Base-by-base conservation (phyloP, 495 filamentous ascomycete genomes). In the Apiosordaria backusii region DNA sequence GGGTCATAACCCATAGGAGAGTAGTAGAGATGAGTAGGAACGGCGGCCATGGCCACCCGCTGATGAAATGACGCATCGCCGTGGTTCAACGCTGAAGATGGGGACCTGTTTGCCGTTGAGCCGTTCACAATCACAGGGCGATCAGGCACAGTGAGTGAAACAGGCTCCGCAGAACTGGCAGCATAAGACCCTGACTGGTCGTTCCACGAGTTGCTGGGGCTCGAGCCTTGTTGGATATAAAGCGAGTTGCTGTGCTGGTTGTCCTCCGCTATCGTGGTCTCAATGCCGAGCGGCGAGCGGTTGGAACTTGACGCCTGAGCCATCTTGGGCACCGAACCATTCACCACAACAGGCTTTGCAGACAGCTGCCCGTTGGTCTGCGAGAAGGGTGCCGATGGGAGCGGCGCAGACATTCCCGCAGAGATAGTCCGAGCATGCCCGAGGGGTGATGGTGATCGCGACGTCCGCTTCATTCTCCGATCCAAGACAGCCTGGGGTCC, bases 401-500 rank as follows among this genome's bases (percentile, higher is more conserved):
- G 68, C 57, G 76, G 79, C 16, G 75, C 70, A 13, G 81, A 78
- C 58, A 72, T 76, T 55, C 83, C 80, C 4, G 75, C 71, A 4
- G 83, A 81, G 50, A 78, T 76, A 23, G 76, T 78, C 60, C 81
- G 76, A 50, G 76, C 73, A 69, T 83, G 82, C 5, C 78, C 79
- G 40, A 81, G 72, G 3, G 84, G 84, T 0, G 84, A 86, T 7
- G 84, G 82, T n/a, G 84, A 85, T 22, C 83, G 77, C 21, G 84
- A 85, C 15, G 78, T 80, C 35, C 82, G 75, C 71, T 77, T 81
- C 61, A 83, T 81, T 57, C 79, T 75, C 26, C 80, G 71, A 62
- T 86, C 82, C 13, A 84, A 76, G 9, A 85, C 77, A 27, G 79
- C 75, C 69, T 82, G 81, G 9, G 82, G 80, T 13, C 81, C 64